Percentiles rank a stretch among this genome's conserved stretches.
Evolutionary conservation across 2,329 filamentous ascomycete species (phyloP).

Genomic region (Eutypa lata): DNA sequence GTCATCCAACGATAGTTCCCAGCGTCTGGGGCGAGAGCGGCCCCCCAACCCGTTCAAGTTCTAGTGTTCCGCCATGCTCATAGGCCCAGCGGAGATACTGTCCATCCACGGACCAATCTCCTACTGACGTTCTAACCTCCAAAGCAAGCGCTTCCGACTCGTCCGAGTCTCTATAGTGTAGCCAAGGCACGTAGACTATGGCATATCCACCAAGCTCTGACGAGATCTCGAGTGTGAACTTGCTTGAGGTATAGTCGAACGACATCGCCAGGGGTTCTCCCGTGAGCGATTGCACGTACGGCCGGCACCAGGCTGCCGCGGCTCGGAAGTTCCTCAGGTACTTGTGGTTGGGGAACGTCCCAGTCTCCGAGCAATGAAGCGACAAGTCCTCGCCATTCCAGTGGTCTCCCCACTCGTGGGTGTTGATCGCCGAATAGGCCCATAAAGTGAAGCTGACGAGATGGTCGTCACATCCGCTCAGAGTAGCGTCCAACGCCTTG

Average conservation of each 20-base stretch:
- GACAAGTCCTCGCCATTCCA: constrained; percentile 25
- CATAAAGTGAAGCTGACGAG: constrained; percentile 18
- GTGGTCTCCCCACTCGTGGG: constrained; percentile 20
- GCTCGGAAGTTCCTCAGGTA: constrained; percentile 11
- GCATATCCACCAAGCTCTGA: constrained; percentile 4
- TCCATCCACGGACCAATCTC: constrained; percentile 3
- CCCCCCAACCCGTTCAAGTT: constrained; percentile 7
- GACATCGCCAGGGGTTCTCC: constrained; percentile 6
- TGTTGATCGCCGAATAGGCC: constrained; percentile 18
- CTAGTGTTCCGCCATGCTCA: constrained; percentile 4
- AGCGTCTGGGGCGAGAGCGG: constrained; percentile 7
- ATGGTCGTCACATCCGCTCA: constrained; percentile 17
- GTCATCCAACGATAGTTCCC: no score
- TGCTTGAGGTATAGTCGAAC: constrained; percentile 11
- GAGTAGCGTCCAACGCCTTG: constrained; percentile 17
- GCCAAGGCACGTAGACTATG: constrained; percentile 14
- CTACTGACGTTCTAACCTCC: constrained; percentile 3
- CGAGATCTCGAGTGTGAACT: constrained; percentile 6
- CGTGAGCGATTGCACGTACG: constrained; percentile 10
- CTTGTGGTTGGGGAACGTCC: constrained; percentile 14
- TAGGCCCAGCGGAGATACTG: constrained; percentile 10
- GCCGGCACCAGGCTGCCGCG: constrained; percentile 18
- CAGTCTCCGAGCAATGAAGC: constrained; percentile 17
- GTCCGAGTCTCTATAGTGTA: constrained; percentile 13
- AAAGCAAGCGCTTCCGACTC: constrained; percentile 7